phyloP scores from a whole-genome alignment of 108 stramenopile species.

The Cyclotella kingstonii region DNA sequence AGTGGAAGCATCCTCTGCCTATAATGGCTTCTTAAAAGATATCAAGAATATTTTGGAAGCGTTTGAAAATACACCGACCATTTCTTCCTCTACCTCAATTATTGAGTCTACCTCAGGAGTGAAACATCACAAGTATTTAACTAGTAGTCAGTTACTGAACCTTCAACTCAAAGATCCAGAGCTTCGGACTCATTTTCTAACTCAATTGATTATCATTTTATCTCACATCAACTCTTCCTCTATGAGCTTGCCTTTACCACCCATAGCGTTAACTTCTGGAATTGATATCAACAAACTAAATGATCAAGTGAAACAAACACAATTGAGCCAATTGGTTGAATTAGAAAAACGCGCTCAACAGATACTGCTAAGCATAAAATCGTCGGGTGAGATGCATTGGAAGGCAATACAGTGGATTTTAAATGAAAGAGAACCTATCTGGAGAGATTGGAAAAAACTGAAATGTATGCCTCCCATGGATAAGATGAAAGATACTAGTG shows the following conservation, averaged over 20 bases:
- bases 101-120: neutral
- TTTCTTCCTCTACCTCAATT: neutral
- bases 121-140: conserved; percentile 60
- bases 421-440: conserved; percentile 51
- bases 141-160: conserved; percentile 53
- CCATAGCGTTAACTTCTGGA: neutral
- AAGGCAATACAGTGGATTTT: conserved; percentile 46
- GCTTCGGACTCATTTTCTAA: conserved; percentile 57
- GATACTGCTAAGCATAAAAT: conserved; percentile 18
- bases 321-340: conserved; percentile 25
- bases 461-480: conserved; percentile 59
- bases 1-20: conserved; percentile 4
- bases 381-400: conserved; percentile 4
- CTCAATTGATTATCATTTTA: conserved; percentile 68
- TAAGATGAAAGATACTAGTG: neutral
- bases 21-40: conserved; percentile 51
- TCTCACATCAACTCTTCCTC: conserved; percentile 54
- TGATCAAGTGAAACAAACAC: neutral
- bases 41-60: conserved; percentile 50
- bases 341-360: conserved; percentile 48
- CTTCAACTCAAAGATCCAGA: conserved; percentile 62
- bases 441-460: conserved; percentile 78
- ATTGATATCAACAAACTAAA: conserved; percentile 1
- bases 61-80: conserved; percentile 51
- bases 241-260: conserved; percentile 26